phyloP scores from a whole-genome alignment of 31 red algal species.

The Asparagopsis taxiformis region DNA sequence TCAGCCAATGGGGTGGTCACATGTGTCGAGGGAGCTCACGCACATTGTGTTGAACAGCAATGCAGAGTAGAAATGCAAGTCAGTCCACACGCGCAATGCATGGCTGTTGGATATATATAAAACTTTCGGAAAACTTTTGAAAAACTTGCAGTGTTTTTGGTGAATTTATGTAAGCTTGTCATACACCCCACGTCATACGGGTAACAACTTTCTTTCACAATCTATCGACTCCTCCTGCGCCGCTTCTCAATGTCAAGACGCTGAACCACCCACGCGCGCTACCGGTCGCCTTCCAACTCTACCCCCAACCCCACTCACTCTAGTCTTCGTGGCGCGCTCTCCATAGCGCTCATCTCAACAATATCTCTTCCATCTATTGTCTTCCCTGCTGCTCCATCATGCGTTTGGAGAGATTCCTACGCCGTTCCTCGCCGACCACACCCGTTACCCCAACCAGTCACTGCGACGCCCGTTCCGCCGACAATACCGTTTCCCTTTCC shows the following conservation, averaged over 20 bases:
- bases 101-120: neutral
- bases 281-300: neutral
- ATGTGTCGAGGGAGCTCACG: too few species aligned
- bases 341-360: neutral
- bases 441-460: neutral
- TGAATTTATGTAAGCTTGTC: conserved; percentile 3
- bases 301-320: too few species aligned
- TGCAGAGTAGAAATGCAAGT: too few species aligned
- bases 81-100: too few species aligned
- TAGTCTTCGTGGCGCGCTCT: neutral
- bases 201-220: neutral
- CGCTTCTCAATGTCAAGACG: neutral
- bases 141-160: too few species aligned
- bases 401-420: neutral
- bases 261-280: neutral
- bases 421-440: neutral
- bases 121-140: neutral
- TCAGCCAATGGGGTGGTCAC: too few species aligned
- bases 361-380: neutral
- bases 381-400: neutral
- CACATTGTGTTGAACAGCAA: too few species aligned
- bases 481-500: neutral
- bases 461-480: neutral
- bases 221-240: neutral
- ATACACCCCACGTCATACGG: neutral